Conservation (phyloP, 1,284 basidiomycete species). For the Ceratobasidium papillatum region DNA sequence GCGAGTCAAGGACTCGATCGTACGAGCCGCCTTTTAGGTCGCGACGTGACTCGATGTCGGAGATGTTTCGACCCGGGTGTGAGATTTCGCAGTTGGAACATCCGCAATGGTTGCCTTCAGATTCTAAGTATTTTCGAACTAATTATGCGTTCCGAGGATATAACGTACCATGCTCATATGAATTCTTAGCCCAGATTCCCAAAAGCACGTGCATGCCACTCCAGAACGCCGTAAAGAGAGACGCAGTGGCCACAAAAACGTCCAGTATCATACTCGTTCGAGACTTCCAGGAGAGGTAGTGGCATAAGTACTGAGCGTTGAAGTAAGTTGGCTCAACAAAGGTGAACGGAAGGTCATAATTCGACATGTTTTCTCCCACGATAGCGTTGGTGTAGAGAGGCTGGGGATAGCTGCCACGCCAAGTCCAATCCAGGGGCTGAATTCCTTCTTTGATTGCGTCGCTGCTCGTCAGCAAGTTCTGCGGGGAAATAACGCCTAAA, state of each 20-base stretch:
- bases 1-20: no score
- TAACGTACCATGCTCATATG: neutral
- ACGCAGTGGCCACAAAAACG: neutral
- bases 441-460: neutral
- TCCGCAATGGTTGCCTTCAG: neutral
- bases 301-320: neutral
- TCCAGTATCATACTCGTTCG: neutral
- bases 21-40: no score
- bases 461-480: neutral
- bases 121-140: no score
- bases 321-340: neutral
- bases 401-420: neutral
- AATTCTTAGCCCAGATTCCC: neutral
- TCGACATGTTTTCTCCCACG: neutral
- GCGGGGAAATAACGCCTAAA: neutral
- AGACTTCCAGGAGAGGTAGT: conserved; percentile 1
- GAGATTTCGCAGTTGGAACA: neutral
- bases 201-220: neutral
- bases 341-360: neutral
- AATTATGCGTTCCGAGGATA: neutral
- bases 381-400: neutral
- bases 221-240: neutral
- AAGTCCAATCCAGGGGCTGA: neutral
- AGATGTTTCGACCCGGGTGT: neutral
- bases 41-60: no score